Conservation (phyloP, 495 filamentous ascomycete genomes). For the Xylaria grammica region DNA sequence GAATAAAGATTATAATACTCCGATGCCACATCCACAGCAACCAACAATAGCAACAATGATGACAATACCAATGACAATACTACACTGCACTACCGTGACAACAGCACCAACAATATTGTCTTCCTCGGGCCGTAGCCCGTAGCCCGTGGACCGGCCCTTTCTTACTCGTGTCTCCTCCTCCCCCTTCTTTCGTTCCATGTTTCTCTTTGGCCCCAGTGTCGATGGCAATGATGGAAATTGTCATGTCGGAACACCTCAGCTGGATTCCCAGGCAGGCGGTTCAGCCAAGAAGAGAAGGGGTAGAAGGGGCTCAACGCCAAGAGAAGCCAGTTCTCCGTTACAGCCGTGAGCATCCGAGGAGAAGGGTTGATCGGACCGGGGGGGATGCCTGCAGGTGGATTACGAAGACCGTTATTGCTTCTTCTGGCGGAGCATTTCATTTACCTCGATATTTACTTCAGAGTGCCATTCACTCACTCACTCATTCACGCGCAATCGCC, state of each 20-base stretch:
- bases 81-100: no score
- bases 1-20: neutral
- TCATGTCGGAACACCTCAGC: neutral
- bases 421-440: constrained; percentile 20
- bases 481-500: no score
- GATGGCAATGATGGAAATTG: neutral
- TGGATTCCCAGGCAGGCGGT: constrained; percentile 15
- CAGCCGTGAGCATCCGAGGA: constrained; percentile 19
- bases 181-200: neutral
- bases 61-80: neutral
- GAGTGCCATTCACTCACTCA: constrained; percentile 4
- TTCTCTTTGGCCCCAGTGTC: neutral
- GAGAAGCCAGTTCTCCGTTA: constrained; percentile 19
- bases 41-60: neutral
- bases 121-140: neutral
- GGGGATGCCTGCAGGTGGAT: constrained; percentile 21
- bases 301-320: constrained; percentile 1
- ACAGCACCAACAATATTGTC: no score
- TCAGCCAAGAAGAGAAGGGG: constrained; percentile 13
- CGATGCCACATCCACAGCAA: no score
- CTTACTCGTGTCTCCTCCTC: neutral
- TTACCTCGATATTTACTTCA: no score
- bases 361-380: constrained; percentile 6
- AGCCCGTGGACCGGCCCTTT: no score
- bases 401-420: constrained; percentile 28